Evolutionary conservation across 2,329 filamentous ascomycete species (phyloP), one percentile per base, ranked within the genome.

Genomic region (Elsinoe arachidis): DNA sequence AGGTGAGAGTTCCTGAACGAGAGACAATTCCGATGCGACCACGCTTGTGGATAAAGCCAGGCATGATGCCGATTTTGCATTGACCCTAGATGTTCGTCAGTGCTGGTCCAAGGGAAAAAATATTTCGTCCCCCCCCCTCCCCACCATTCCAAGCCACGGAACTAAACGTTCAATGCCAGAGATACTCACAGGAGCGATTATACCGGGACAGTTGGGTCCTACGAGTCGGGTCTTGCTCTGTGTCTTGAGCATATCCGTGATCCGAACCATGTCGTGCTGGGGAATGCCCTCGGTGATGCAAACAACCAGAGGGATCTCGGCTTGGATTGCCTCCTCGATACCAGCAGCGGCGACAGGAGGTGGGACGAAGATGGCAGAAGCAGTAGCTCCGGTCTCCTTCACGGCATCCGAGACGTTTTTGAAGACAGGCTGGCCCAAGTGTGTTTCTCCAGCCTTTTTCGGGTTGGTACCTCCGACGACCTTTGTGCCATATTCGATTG

Each of bases 21-120:
- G 91, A 96, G 76, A 99, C 93, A 74, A 99, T 97, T 71, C 93
- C 93, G 72, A 99, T 91, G 74, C 93, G 91, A 68, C 93, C 93
- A 76, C 91, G 90, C 84, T 97, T 97, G 85, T 99, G 93, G 79
- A 99, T 97, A 82, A 97, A 96, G 69, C 93, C 93, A 64, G 93
- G 90, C 93, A 99, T 97, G 79, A 99, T 99, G 72, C 93, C 93
- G 71, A 99, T 97, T 81, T 99, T 99, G 85, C 93, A 99, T 84
- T 95, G 92, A 68, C 92, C 93, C 77, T 84, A 56, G 33, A 35
- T 33, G 35, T 11, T 15, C 11, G 43, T 59, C 49, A 59, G 57
- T 44, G 19, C 46, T 15, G 44, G 26, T n/a, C 26, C 26, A 5
- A 30, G 26, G 26, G 9, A 9, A 30, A 30, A 30, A 30, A 5